These are phyloP conservation scores for Aspergillus mulundensis DNA, from an alignment of 495 filamentous ascomycete species.

Conservation along the genomic window DNA sequence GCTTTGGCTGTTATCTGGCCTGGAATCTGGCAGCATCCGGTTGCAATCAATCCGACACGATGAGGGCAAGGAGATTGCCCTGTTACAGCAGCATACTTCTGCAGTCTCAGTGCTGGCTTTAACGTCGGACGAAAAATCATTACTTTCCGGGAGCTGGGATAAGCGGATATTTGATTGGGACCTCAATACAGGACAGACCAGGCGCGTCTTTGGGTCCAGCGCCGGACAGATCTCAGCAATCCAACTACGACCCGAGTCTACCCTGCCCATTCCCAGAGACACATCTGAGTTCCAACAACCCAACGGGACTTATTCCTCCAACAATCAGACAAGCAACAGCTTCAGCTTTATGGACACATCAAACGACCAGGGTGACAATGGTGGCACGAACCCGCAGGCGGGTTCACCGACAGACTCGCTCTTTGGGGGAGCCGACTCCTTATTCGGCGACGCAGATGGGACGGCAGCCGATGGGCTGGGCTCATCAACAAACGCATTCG, in stretches of 20 bases:
- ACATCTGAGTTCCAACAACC: constrained; percentile 52
- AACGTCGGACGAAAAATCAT: constrained; percentile 76
- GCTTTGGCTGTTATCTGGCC: constrained; percentile 83
- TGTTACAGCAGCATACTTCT: constrained; percentile 78
- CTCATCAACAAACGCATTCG: constrained; percentile 56
- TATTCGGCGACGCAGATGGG: constrained; percentile 69
- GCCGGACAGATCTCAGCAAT: constrained; percentile 84
- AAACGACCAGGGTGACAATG: constrained; percentile 35
- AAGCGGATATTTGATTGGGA: constrained; percentile 94
- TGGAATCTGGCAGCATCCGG: constrained; percentile 90
- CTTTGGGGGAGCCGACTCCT: constrained; percentile 63
- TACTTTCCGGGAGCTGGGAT: constrained; percentile 95
- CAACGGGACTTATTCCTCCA: constrained; percentile 67
- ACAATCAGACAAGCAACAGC: constrained; percentile 43
- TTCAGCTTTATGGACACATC: constrained; percentile 46
- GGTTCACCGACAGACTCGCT: constrained; percentile 69
- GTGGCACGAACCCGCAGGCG: constrained; percentile 40
- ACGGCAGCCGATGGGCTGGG: constrained; percentile 53
- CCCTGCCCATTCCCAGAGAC: constrained; percentile 67
- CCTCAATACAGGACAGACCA: constrained; percentile 76
- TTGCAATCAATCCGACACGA: constrained; percentile 92
- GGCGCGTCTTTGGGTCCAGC: constrained; percentile 67
- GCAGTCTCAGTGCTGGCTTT: constrained; percentile 86
- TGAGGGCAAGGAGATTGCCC: constrained; percentile 82
- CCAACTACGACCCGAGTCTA: constrained; percentile 76